Conservation (phyloP, 1,284 basidiomycete genomes). For the Leccinum variabile region DNA sequence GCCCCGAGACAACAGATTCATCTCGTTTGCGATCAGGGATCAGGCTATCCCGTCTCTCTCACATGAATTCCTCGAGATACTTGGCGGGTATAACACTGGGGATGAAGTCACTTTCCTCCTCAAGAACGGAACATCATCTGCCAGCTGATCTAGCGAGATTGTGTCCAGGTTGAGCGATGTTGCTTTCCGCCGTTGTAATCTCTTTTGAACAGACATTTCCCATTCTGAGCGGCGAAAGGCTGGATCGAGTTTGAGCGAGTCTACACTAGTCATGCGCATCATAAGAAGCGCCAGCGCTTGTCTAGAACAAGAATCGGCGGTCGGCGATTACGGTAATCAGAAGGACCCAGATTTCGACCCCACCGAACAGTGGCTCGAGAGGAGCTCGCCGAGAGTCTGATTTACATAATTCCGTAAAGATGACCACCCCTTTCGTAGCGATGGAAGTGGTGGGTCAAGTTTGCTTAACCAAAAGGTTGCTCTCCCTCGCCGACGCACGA, state of each 20-base stretch:
- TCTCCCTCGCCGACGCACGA: slow-evolving; percentile 55
- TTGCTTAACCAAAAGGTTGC: slow-evolving; percentile 46
- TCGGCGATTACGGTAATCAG: no score
- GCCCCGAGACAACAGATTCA: slow-evolving; percentile 50
- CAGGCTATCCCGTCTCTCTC: slow-evolving; percentile 44
- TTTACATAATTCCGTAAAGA: no score
- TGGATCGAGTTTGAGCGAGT: slow-evolving; percentile 60
- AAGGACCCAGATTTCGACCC: no score
- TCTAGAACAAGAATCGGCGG: no score
- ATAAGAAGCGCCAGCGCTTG: no score
- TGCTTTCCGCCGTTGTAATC: slow-evolving; percentile 49
- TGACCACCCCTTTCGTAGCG: slow-evolving; percentile 51
- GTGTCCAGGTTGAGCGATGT: slow-evolving; percentile 36
- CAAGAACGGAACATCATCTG: slow-evolving; percentile 33
- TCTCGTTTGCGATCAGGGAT: slow-evolving; percentile 43
- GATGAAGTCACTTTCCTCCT: slow-evolving; percentile 58
- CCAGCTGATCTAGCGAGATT: slow-evolving; percentile 33
- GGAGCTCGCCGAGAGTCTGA: no score
- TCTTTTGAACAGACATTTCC: slow-evolving; percentile 49
- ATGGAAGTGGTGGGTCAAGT: slow-evolving; percentile 79
- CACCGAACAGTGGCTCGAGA: no score
- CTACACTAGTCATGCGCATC: slow-evolving; percentile 21
- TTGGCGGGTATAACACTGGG: slow-evolving; percentile 67
- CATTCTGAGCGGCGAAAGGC: slow-evolving; percentile 61
- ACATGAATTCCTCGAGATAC: slow-evolving; percentile 45